Conservation (phyloP, 106 monocot genomes). For the Triglochin maritima region DNA sequence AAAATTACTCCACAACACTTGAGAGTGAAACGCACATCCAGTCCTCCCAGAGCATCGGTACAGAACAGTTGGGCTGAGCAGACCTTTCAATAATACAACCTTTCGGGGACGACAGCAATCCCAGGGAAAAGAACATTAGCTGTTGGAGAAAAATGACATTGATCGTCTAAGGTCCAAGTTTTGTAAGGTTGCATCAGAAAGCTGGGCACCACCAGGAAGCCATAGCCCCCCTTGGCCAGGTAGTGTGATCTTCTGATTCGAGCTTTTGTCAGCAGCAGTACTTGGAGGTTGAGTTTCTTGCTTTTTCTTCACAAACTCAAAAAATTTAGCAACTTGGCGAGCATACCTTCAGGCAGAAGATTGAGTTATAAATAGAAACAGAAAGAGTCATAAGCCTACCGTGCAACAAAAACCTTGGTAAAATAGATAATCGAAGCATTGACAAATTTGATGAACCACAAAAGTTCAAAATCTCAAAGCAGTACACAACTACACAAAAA, state of each 20-base stretch:
- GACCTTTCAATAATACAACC: background rate
- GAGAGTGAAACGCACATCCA: background rate
- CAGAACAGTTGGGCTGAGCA: too few relatives aligned
- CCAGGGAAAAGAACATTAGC: background rate
- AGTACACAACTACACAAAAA: too few relatives aligned
- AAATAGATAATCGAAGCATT: background rate
- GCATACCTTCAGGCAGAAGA: constrained; percentile 50
- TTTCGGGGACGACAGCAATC: background rate
- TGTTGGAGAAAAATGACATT: constrained; percentile 35
- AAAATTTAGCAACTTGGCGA: constrained; percentile 88
- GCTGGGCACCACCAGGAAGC: constrained; percentile 32
- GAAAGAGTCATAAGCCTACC: background rate
- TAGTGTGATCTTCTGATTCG: constrained; percentile 28
- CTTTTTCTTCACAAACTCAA: constrained; percentile 92
- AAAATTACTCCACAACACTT: background rate
- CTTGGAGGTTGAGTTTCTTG: constrained; percentile 31
- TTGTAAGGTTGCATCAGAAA: constrained; percentile 39
- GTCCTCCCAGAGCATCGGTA: too few relatives aligned
- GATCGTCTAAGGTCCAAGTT: constrained; percentile 52
- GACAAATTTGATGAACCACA: background rate
- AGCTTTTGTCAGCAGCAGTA: constrained; percentile 4
- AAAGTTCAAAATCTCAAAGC: background rate
- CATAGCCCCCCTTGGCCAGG: constrained; percentile 54
- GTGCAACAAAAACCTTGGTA: background rate
- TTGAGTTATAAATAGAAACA: background rate